Percentiles rank a stretch among this genome's conserved stretches.
Evolutionary conservation across 2,329 filamentous ascomycete species (phyloP).

Genomic region (Ceratocystis cubensis): DNA sequence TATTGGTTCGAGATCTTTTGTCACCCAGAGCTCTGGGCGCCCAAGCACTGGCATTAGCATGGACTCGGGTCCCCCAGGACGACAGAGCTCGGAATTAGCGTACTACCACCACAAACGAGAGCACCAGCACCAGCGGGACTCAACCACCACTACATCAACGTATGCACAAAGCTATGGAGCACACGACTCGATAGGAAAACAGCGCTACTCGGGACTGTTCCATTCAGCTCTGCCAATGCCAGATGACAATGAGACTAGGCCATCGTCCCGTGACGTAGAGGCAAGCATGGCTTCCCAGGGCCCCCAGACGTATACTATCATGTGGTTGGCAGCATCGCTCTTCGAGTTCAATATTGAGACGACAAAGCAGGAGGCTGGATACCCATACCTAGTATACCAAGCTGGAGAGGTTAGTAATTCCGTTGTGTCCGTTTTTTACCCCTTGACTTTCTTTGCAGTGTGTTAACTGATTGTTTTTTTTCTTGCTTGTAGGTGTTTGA

Average conservation of each 20-base stretch:
- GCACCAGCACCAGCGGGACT: slow-evolving; percentile 34
- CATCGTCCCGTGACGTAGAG: slow-evolving; percentile 22
- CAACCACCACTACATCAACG: slow-evolving; percentile 34
- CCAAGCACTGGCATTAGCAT: slow-evolving; percentile 50
- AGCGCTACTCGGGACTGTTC: slow-evolving; percentile 59
- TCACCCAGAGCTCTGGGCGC: slow-evolving; percentile 34
- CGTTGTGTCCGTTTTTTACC: not conserved
- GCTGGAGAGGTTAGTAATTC: slow-evolving; percentile 62
- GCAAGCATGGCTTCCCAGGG: slow-evolving; percentile 1
- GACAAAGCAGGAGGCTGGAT: slow-evolving; percentile 82
- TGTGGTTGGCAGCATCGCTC: slow-evolving; percentile 85
- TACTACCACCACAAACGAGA: slow-evolving; percentile 26
- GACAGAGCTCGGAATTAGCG: slow-evolving; percentile 42
- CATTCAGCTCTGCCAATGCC: slow-evolving; percentile 75
- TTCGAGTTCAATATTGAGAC: slow-evolving; percentile 97
- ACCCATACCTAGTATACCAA: slow-evolving; percentile 90
- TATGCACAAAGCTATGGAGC: slow-evolving; percentile 34
- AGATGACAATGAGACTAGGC: slow-evolving; percentile 46
- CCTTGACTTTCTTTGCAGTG: not conserved
- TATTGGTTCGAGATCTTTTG: slow-evolving; percentile 36
- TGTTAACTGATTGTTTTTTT: slow-evolving; percentile 7
- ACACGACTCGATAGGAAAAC: slow-evolving; percentile 23
- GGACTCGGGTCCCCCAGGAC: slow-evolving; percentile 30
- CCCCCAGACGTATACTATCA: slow-evolving; percentile 48
- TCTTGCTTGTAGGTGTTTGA: slow-evolving; percentile 55